A percentile compares a stretch with the other conserved stretches of the same genome.
Evolutionary conservation across 2,329 filamentous ascomycete genomes (phyloP).

Genomic region (Exophiala xenobiotica): DNA sequence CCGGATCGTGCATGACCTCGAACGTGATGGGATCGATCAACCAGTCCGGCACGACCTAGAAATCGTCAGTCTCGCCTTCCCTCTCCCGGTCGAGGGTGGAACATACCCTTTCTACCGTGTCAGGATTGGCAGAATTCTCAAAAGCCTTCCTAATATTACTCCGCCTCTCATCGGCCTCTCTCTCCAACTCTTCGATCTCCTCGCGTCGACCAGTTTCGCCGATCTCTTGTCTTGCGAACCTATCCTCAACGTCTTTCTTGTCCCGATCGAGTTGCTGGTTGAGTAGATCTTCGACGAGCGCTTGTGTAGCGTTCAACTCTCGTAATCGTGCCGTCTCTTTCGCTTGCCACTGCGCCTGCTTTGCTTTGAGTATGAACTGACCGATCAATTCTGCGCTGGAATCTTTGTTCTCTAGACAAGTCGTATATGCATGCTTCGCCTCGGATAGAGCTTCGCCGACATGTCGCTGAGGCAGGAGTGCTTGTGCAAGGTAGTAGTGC

Average conservation of each 20-base stretch:
- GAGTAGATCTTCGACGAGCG: conserved; percentile 42
- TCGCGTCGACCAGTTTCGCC: conserved; percentile 69
- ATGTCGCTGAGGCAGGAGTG: conserved; percentile 71
- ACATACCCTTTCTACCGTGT: conserved; percentile 44
- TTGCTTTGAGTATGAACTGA: conserved; percentile 71
- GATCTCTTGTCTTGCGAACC: conserved; percentile 42
- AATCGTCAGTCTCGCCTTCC: conserved; percentile 1
- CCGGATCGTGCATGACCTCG: conserved; percentile 53
- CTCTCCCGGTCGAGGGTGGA: background rate
- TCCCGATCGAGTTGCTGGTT: conserved; percentile 41
- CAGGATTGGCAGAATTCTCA: conserved; percentile 41
- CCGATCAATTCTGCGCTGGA: conserved; percentile 71
- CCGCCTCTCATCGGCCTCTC: conserved; percentile 49
- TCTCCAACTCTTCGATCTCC: conserved; percentile 57
- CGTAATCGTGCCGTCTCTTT: conserved; percentile 56
- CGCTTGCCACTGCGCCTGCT: conserved; percentile 82
- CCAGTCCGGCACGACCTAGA: conserved; percentile 48
- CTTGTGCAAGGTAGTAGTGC: conserved; percentile 78
- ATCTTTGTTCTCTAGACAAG: conserved; percentile 64
- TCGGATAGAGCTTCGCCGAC: conserved; percentile 70
- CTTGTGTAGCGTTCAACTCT: conserved; percentile 45
- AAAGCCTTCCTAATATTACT: conserved; percentile 47
- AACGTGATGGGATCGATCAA: conserved; percentile 51
- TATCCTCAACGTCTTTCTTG: conserved; percentile 37
- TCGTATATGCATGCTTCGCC: conserved; percentile 69